Base-by-base conservation (phyloP, 2,329 filamentous ascomycete genomes). In the Xylaria sp. region DNA sequence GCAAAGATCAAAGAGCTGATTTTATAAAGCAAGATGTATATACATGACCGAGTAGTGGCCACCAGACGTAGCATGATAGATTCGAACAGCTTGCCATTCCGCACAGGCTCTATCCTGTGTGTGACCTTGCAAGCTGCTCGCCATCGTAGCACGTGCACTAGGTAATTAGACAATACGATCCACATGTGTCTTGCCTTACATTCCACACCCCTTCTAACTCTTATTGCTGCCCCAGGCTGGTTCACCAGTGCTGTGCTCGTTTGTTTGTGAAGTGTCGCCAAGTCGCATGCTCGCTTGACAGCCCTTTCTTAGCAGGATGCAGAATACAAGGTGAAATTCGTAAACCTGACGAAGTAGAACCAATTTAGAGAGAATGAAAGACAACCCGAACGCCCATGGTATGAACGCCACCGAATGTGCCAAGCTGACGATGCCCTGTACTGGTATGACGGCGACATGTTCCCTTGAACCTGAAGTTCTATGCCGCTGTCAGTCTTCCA, bases 391-490 rank as follows among this genome's bases (percentile, higher is more conserved):
- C 65, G 67, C 68, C 68, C 62, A 60, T 61, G 58, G 40, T 67
- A 63, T 64, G 58, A 70, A 71, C 66, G 64, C 68, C 66, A 25
- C 65, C 62, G 56, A 57, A 67, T 65, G 63, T 64, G 59, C 62
- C 57, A 44, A 55, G 66, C 55, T 60, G 58, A 53, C 53, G 62
- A 62, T 65, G 60, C 63, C 54, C 68, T 56, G 54, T 62, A 66
- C 62, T 60, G 49, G 60, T 63, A 61, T 64, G 64, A 67, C 59
- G 58, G 66, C 59, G 58, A 37, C 61, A 62, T 48, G 56, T 54
- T 49, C 27, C 33, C 17, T 55, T 40, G 43, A 51, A 53, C 41
- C 25, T 17, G 35, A 52, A 60, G 51, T 47, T 31, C 33, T 10
- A 54, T 41, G 7, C 25, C n/a, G 29, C 51, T 62, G 27, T 64